Evolutionary conservation across 306 rosid species (phyloP), one percentile per base, ranked within the genome.

Genomic region (Purshia tridentata): DNA sequence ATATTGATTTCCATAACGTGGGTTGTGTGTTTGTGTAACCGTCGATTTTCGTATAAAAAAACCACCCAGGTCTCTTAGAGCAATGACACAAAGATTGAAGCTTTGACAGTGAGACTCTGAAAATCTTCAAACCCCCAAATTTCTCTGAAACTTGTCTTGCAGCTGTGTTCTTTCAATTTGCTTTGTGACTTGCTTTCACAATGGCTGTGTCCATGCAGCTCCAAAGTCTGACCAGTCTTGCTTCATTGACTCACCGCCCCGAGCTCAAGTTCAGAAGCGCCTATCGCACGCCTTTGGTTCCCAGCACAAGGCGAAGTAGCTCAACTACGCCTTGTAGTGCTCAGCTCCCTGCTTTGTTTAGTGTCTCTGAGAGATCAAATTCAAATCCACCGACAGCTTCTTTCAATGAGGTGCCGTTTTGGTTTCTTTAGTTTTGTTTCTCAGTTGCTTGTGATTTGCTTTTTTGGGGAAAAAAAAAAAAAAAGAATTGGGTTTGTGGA

Each of bases 341-440:
- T 29, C 69, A 66, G 57, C 70, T 67, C 41, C 20, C 77, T 68
- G 77, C 82, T 54, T 51, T 22, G 69, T 74, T 73, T 29, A 48
- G 0, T 13, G 81, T 73, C 79, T 16, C 69, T 2, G 61, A 40
- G 18, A 72, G 13, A 37, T 50, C 57, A 1, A 46, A 6, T 64
- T 50, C 57, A 1, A 46, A 8, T 65, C 14, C 78, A 0, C 65
- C 84, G 8, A 19, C 52, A 10, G 15, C 62, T 0, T 73, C 86
- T 16, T 50, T 84, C 76, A 72, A 19, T n/a, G 75, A 88, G 89
- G 90, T 91, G 58, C 58, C 42, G 22, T 8, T 39, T 71, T 42
- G 29, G 0, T 49, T 40, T 59, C 10, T 6, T 63, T 29, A 3
- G n/a, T 8, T 44, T 39, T 62, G 13, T 12, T 16, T 23, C 40